Evolutionary conservation across 495 filamentous ascomycete genomes (phyloP).

Genomic region (Extremus antarcticus): DNA sequence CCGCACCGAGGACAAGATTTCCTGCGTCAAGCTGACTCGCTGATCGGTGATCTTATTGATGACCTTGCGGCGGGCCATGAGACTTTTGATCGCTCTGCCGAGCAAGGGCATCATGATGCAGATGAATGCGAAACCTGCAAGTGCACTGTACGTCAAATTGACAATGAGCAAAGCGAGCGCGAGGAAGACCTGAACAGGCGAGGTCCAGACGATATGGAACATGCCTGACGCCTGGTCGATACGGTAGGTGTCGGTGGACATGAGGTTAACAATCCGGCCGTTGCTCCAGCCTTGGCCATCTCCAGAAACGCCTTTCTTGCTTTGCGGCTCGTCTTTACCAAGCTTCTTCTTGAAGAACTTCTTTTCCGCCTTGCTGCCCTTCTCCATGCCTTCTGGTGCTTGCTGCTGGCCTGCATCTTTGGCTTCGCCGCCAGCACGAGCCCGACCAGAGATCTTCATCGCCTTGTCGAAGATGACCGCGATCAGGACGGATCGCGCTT

Average conservation of each 20-base stretch:
- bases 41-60: slow-evolving; percentile 93
- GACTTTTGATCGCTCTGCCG: slow-evolving; percentile 55
- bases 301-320: slow-evolving; percentile 41
- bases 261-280: slow-evolving; percentile 77
- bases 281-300: slow-evolving; percentile 82
- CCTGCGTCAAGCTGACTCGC: slow-evolving; percentile 80
- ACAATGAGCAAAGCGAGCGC: slow-evolving; percentile 68
- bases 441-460: slow-evolving; percentile 33
- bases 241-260: slow-evolving; percentile 88
- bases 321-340: slow-evolving; percentile 32
- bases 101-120: slow-evolving; percentile 66
- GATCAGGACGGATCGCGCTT: slow-evolving; percentile 32
- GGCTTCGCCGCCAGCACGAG: slow-evolving; percentile 32
- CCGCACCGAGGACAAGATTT: slow-evolving; percentile 78
- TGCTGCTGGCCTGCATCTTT: slow-evolving; percentile 15
- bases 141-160: slow-evolving; percentile 78
- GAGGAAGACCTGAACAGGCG: slow-evolving; percentile 64
- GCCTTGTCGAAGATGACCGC: slow-evolving; percentile 40
- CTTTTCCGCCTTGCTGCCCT: slow-evolving; percentile 36
- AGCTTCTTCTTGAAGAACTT: slow-evolving; percentile 35
- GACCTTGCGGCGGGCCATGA: slow-evolving; percentile 57
- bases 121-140: slow-evolving; percentile 76
- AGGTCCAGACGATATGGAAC: slow-evolving; percentile 84
- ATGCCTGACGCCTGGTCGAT: slow-evolving; percentile 75
- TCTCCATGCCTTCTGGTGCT: slow-evolving; percentile 26